Percentiles rank a stretch among this genome's conserved stretches.
These are phyloP conservation scores for Bjerkandera adusta DNA, from an alignment of 1,284 basidiomycete species.

Conservation along the genomic window DNA sequence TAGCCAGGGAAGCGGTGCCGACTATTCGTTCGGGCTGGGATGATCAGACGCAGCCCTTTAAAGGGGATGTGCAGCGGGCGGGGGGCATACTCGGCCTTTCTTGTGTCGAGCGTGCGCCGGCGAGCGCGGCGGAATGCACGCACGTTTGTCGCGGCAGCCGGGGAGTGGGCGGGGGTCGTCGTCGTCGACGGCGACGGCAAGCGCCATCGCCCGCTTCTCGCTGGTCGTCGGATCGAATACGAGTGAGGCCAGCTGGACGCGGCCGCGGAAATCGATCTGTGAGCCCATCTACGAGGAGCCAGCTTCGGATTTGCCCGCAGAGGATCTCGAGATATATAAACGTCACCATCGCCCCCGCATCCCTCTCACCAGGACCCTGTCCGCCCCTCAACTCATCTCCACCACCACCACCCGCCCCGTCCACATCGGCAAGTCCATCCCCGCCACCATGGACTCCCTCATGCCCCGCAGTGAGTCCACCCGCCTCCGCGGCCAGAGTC, in stretches of 20 bases:
- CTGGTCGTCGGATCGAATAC: constrained; percentile 9
- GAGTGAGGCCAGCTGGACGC: background rate
- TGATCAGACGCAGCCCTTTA: too few species aligned
- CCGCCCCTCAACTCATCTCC: constrained; percentile 60
- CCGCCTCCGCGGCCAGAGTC: constrained; percentile 64
- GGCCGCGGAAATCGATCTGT: constrained; percentile 37
- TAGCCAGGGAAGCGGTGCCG: too few species aligned
- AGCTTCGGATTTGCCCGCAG: constrained; percentile 27
- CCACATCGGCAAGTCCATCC: constrained; percentile 48
- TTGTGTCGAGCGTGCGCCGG: too few species aligned
- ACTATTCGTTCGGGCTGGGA: too few species aligned
- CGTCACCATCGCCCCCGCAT: constrained; percentile 59
- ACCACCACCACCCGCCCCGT: constrained; percentile 62
- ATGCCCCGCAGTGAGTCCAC: constrained; percentile 60
- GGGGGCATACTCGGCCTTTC: too few species aligned
- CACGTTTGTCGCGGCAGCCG: constrained; percentile 30
- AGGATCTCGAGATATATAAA: constrained; percentile 32
- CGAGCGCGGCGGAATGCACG: constrained; percentile 31
- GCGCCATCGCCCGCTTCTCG: constrained; percentile 10
- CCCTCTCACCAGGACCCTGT: constrained; percentile 41
- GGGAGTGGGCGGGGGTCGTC: constrained; percentile 15
- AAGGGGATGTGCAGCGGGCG: too few species aligned
- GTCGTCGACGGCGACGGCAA: background rate
- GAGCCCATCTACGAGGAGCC: constrained; percentile 51
- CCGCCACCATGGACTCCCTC: constrained; percentile 38